phyloP scores from a whole-genome alignment of 371 early-diverging fungal species.

The Rhizopus delemar region DNA sequence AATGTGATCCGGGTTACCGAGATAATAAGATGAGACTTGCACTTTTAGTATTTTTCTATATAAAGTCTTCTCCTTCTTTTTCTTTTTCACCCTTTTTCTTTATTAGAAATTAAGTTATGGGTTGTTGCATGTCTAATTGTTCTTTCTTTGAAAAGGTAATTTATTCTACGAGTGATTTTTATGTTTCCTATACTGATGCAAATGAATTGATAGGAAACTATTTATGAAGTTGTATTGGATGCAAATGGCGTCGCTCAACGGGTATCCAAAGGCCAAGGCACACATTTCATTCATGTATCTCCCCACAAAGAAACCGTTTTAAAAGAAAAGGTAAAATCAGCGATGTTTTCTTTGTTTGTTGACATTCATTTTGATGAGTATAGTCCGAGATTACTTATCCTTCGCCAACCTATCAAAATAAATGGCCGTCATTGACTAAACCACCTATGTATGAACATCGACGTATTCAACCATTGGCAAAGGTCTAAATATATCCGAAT shows the following conservation, averaged over 20 bases:
- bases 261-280: conserved; percentile 49
- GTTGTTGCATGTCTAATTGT: conserved; percentile 40
- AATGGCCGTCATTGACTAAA: conserved; percentile 19
- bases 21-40: conserved; percentile 2
- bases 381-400: conserved; percentile 18
- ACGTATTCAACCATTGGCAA: conserved; percentile 16
- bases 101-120: conserved; percentile 19
- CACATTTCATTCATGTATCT: conserved; percentile 48
- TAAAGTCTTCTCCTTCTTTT: conserved; percentile 2
- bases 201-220: conserved; percentile 34
- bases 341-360: background rate
- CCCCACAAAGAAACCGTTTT: conserved; percentile 38
- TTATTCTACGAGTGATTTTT: background rate
- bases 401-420: conserved; percentile 8
- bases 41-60: conserved; percentile 2
- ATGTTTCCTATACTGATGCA: background rate
- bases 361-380: conserved; percentile 4
- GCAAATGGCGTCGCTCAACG: conserved; percentile 46
- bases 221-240: conserved; percentile 51
- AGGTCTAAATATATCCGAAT: no score
- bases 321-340: conserved; percentile 34
- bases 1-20: conserved; percentile 1
- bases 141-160: conserved; percentile 32
- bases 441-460: conserved; percentile 17
- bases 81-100: conserved; percentile 5